Percentiles rank a stretch among this genome's conserved stretches.
These are phyloP conservation scores for Obba rivulosa DNA, from an alignment of 768 basidiomycete species.

Conservation along the genomic window DNA sequence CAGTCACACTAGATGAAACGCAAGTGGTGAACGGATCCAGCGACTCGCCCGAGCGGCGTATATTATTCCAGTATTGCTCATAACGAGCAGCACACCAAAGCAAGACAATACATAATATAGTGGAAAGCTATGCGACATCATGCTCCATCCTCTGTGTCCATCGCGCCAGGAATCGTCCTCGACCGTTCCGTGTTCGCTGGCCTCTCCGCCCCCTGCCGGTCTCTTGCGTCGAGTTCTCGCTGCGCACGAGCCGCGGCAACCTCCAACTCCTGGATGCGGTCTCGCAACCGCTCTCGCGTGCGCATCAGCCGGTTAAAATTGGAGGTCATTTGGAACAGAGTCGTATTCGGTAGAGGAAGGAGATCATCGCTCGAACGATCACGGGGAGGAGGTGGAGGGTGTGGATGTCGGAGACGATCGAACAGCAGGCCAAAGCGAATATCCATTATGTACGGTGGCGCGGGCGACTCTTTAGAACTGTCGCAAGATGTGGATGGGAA, in stretches of 20 bases:
- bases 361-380: slow-evolving; percentile 8
- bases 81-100: background rate
- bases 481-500: slow-evolving; percentile 3
- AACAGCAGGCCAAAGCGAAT: slow-evolving; percentile 51
- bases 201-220: slow-evolving; percentile 30
- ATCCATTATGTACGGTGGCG: slow-evolving; percentile 54
- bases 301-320: slow-evolving; percentile 42
- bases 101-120: slow-evolving; percentile 2
- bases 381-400: slow-evolving; percentile 27
- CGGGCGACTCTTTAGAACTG: slow-evolving; percentile 7
- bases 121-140: slow-evolving; percentile 6
- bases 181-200: slow-evolving; percentile 7
- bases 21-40: slow-evolving; percentile 38
- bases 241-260: slow-evolving; percentile 5
- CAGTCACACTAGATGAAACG: slow-evolving; percentile 42
- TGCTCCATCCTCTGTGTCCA: slow-evolving; percentile 16
- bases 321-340: slow-evolving; percentile 46
- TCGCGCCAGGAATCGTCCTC: slow-evolving; percentile 21
- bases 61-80: slow-evolving; percentile 1
- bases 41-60: background rate
- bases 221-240: slow-evolving; percentile 13
- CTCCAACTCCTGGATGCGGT: slow-evolving; percentile 20
- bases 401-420: slow-evolving; percentile 51
- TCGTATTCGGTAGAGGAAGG: slow-evolving; percentile 27
- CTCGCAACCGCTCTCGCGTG: slow-evolving; percentile 39